Evolutionary conservation across 352 stramenopile genomes (phyloP).

Genomic region (Pythium phragmiticola): DNA sequence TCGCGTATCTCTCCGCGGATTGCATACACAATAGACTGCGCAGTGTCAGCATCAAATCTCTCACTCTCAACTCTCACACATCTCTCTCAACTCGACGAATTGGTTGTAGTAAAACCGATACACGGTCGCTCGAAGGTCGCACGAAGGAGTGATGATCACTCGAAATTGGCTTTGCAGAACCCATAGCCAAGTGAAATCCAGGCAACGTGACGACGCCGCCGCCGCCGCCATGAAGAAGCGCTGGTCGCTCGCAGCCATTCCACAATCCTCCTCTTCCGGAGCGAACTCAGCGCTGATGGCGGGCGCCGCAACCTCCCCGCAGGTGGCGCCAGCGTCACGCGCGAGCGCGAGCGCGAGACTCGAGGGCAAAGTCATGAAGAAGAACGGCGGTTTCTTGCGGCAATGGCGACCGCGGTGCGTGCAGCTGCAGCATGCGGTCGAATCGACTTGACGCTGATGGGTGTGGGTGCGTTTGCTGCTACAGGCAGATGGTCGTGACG

Average conservation of each 20-base stretch:
- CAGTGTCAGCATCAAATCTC: too few relatives aligned
- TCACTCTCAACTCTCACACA: too few relatives aligned
- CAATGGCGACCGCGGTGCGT: conserved; percentile 56
- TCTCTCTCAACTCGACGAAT: too few relatives aligned
- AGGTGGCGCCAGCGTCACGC: background rate
- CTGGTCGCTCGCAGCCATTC: conserved; percentile 15
- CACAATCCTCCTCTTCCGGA: conserved; percentile 11
- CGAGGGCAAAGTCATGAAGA: conserved; percentile 55
- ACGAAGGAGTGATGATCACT: conserved; percentile 19
- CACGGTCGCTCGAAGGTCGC: conserved; percentile 18
- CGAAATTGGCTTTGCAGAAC: background rate
- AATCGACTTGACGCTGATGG: too few relatives aligned
- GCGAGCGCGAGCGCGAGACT: conserved; percentile 22
- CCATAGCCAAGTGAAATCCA: conserved; percentile 7
- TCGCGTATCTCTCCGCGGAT: too few relatives aligned
- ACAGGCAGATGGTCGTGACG: conserved; percentile 40
- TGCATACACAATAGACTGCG: too few relatives aligned
- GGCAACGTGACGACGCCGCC: background rate
- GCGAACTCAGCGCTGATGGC: background rate
- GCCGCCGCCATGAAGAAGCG: conserved; percentile 49
- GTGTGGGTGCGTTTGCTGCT: too few relatives aligned
- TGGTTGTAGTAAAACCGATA: background rate
- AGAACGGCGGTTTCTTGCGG: conserved; percentile 64
- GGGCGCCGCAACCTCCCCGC: background rate
- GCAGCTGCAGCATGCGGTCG: too few relatives aligned